Evolutionary conservation across 2,329 filamentous ascomycete genomes (phyloP).

Genomic region (Nigrospora oryzae): DNA sequence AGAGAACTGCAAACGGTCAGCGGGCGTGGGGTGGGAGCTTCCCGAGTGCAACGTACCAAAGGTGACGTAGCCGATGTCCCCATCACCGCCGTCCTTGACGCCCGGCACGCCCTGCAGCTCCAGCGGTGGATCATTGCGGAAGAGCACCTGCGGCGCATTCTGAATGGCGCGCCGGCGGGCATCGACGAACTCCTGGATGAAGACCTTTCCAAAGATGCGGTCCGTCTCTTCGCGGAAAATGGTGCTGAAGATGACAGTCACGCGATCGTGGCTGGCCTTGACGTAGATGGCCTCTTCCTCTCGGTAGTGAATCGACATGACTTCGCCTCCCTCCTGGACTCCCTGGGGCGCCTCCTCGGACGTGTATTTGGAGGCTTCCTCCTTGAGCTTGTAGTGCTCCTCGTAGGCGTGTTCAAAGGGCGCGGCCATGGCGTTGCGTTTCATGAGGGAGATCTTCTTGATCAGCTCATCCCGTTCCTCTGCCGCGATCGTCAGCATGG

Average conservation of each 20-base stretch:
- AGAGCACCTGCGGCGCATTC: conserved; percentile 95
- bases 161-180: conserved; percentile 90
- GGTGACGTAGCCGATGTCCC: conserved; percentile 93
- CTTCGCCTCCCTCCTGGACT: conserved; percentile 77
- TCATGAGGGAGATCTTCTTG: conserved; percentile 79
- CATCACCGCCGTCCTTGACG: conserved; percentile 65
- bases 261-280: conserved; percentile 93
- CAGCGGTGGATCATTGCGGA: conserved; percentile 87
- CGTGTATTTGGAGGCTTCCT: conserved; percentile 86
- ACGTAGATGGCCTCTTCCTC: conserved; percentile 99
- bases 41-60: conserved; percentile 58
- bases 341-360: conserved; percentile 91
- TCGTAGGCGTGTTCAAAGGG: conserved; percentile 97
- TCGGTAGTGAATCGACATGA: conserved; percentile 96
- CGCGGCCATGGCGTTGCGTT: conserved; percentile 97
- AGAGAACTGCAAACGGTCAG: conserved; percentile 58
- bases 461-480: conserved; percentile 83
- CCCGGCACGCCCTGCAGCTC: conserved; percentile 84
- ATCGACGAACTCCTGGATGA: conserved; percentile 98
- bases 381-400: conserved; percentile 77
- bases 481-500: conserved; percentile 16
- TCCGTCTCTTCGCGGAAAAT: conserved; percentile 98
- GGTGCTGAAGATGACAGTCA: conserved; percentile 98
- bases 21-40: not conserved
- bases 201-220: conserved; percentile 94